Base-by-base conservation (phyloP, 2,329 filamentous ascomycete genomes). In the Westerdykella sp. region DNA sequence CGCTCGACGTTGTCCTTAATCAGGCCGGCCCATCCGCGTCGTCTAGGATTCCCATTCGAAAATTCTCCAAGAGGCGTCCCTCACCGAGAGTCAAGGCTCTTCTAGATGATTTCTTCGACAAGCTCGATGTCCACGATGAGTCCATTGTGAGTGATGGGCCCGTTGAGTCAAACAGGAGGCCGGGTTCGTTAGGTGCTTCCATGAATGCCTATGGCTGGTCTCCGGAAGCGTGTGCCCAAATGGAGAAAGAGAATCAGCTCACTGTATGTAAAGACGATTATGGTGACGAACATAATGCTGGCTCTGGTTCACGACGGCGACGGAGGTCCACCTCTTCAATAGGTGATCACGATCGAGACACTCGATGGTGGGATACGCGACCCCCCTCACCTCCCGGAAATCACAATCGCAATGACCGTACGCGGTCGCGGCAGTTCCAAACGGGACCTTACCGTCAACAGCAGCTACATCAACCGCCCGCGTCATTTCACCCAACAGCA, bases 141-240 rank as follows among this genome's bases (percentile, higher is more conserved):
- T 72, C 73, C 25, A 28, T 28, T 12, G 9, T 3, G 12, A 67
- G 71, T 2, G 60, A 73, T 5, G 66, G 74, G 60, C 14, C 58
- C 54, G 7, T 56, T 47, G 1, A 53, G 57, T 41, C 56, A 59
- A 28, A 57, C 81, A 84, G 50, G 73, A 93, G 45, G 88, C 87
- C 10, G 84, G 93, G 60, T 69, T 76, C 13, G 71, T 87, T 41
- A 69, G 81, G 14, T 79, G 2, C 75, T 6, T 83, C 82, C 1
- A 82, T 87, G 49, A 87, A 85, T 1, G 94, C 94, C 63, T 94
- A 94, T 60, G 89, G 88, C 47, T 95, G 89, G 89, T 91, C 87
- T 5, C 77, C 79, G 32, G 72, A 73, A 1, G 93, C 95, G 54
- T 94, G 87, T 61, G 75, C 87, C 52, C 85, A 84, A 58, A 93